phyloP scores from a whole-genome alignment of 305 asterid genomes.

The Fraxinus paxiana region DNA sequence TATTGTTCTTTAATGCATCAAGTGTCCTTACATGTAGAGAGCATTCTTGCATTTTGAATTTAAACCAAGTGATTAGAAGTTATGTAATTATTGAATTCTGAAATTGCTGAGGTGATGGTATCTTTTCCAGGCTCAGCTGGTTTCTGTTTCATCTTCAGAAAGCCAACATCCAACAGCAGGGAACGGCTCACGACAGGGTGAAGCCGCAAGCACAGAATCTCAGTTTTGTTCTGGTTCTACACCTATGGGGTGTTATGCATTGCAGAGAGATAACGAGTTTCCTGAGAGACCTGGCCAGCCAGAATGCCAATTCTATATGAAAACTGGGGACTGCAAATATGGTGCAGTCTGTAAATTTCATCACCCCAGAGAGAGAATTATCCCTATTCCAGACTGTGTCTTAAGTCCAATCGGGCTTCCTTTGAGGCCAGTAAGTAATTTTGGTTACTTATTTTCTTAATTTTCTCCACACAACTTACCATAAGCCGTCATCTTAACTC shows the following conservation, averaged over 20 bases:
- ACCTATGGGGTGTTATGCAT: slow-evolving; percentile 74
- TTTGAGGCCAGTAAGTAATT: slow-evolving; percentile 68
- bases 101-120: slow-evolving; percentile 23
- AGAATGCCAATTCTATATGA: slow-evolving; percentile 93
- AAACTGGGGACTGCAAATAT: slow-evolving; percentile 95
- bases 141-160: slow-evolving; percentile 72
- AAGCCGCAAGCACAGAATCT: slow-evolving; percentile 49
- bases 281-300: slow-evolving; percentile 96
- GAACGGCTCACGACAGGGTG: slow-evolving; percentile 50
- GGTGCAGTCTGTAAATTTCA: slow-evolving; percentile 96
- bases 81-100: slow-evolving; percentile 9
- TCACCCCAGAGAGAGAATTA: slow-evolving; percentile 82
- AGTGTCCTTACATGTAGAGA: slow-evolving; percentile 5
- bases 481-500: neutral
- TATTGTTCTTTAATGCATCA: slow-evolving; percentile 3
- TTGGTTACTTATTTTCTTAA: neutral
- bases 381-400: slow-evolving; percentile 85
- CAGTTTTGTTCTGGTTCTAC: slow-evolving; percentile 58
- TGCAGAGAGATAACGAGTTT: slow-evolving; percentile 73
- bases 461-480: neutral
- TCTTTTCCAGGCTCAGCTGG: slow-evolving; percentile 66
- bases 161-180: slow-evolving; percentile 60
- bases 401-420: slow-evolving; percentile 94
- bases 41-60: slow-evolving; percentile 12
- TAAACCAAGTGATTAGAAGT: slow-evolving; percentile 7